Evolutionary conservation across 2,329 filamentous ascomycete species (phyloP), one percentile per base, ranked within the genome.

Genomic region (Neoscytalidium dimidiatum): DNA sequence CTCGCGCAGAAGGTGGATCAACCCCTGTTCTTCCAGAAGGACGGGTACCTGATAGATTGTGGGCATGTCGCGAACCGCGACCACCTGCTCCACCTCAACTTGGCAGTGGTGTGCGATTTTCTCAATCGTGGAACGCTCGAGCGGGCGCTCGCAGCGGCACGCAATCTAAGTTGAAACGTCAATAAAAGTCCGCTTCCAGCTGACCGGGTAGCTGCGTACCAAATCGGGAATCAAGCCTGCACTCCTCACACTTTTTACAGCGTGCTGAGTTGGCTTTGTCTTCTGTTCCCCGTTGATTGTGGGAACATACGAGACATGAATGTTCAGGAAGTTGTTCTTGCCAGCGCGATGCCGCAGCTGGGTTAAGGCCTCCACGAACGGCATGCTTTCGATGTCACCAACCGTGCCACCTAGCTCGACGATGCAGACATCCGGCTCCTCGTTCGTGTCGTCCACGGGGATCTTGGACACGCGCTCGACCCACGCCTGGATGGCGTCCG

Each of bases 261-360:
- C 92, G 72, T 92, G 88, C 78, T 99, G 95, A 0, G 95, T 99
- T 0, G 95, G 95, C 82, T 98, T 98, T 9, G 94, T 98, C 86
- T 98, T 98, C 78, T 96, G 89, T 82, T 98, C 90, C 35, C 86
- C 85, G 67, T 85, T 80, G 43, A 90, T 86, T 35, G 94, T 85
- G 1, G 94, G 95, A 35, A 98, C 90, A 71, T 94, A 92, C 4
- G 91, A 93, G 67, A 97, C 94, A 78, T 93, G 90, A 69, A 97
- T 96, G 75, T 92, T 90, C 75, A 94, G 81, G 77, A 97, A 96
- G 80, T 96, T 94, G 74, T 88, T 85, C 74, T 87, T 88, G 70
- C 91, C 91, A 26, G 86, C 88, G 68, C 88, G 85, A 70, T 90
- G 84, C 70, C 89, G 85, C 68, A 97, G 83, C 79, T 96, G 92